A percentile compares a stretch with the other conserved stretches of the same genome.
These are phyloP conservation scores for Musa acuminata DNA, from an alignment of 176 grass and related monocot species.

Conservation along the genomic window DNA sequence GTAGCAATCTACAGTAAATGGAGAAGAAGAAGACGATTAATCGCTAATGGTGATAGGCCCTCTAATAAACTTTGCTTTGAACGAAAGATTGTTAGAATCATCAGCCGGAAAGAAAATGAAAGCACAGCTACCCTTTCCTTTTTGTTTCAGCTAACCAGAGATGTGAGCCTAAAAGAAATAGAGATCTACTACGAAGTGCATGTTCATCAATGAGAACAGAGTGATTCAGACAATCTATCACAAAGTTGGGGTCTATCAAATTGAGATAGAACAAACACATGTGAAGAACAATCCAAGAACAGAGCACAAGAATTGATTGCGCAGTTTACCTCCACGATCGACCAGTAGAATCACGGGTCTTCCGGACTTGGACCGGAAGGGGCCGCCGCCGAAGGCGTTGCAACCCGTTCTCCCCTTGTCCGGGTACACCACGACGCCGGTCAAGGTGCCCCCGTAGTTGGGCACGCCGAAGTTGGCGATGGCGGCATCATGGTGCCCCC, in stretches of 20 bases:
- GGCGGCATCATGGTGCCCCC: slow-evolving; percentile 47
- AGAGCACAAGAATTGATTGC: neutral
- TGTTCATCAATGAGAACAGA: no score
- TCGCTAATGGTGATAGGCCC: slow-evolving; percentile 19
- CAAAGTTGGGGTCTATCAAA: no score
- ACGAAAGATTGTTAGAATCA: slow-evolving; percentile 21
- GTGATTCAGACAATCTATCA: no score
- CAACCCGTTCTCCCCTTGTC: slow-evolving; percentile 35
- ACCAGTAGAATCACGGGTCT: slow-evolving; percentile 73
- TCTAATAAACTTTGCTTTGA: slow-evolving; percentile 72
- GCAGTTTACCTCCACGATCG: slow-evolving; percentile 61
- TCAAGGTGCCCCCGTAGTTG: slow-evolving; percentile 69
- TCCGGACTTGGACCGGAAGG: slow-evolving; percentile 42
- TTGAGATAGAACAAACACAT: neutral
- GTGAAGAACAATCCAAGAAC: neutral
- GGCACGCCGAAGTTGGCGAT: slow-evolving; percentile 95
- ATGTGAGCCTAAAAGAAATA: no score
- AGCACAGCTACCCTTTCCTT: no score
- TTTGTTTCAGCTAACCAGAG: no score
- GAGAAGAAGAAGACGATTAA: neutral
- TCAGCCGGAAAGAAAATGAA: no score
- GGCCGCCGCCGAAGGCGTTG: slow-evolving; percentile 20
- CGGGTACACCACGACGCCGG: slow-evolving; percentile 60
- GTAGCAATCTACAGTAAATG: neutral
- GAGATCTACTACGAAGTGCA: no score